Conservation (phyloP, 345 rosid species). For the Eucalyptus polyanthemos region DNA sequence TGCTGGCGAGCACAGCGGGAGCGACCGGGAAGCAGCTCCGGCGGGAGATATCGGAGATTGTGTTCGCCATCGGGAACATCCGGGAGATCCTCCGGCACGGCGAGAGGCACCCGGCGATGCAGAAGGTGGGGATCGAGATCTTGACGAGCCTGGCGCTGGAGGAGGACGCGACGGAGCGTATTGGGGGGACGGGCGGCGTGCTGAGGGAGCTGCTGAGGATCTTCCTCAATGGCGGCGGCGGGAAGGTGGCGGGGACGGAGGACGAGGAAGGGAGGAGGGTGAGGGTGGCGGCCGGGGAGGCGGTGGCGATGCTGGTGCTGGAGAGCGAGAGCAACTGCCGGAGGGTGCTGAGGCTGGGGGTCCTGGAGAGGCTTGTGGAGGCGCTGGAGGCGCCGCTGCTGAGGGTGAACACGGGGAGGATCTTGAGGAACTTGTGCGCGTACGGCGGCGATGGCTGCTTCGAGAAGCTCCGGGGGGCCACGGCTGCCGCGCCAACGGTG, state of each 20-base stretch:
- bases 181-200: slow-evolving; percentile 79
- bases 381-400: slow-evolving; percentile 44
- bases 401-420: slow-evolving; percentile 64
- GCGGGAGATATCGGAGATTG: slow-evolving; percentile 75
- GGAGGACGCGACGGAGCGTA: slow-evolving; percentile 59
- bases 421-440: slow-evolving; percentile 58
- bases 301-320: slow-evolving; percentile 73
- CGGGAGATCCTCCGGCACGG: slow-evolving; percentile 68
- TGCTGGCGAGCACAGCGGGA: slow-evolving; percentile 75
- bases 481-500: slow-evolving; percentile 59
- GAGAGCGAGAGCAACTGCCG: slow-evolving; percentile 67
- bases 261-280: slow-evolving; percentile 23
- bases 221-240: slow-evolving; percentile 31
- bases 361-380: slow-evolving; percentile 30
- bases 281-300: slow-evolving; percentile 76
- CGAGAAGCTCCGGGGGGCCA: slow-evolving; percentile 34
- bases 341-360: slow-evolving; percentile 47
- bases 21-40: slow-evolving; percentile 63
- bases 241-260: slow-evolving; percentile 3
- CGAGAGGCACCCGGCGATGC: slow-evolving; percentile 38
- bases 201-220: slow-evolving; percentile 69
- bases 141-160: slow-evolving; percentile 65
- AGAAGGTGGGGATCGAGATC: slow-evolving; percentile 63
- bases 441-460: slow-evolving; percentile 37
- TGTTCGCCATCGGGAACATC: slow-evolving; percentile 77